phyloP scores from a whole-genome alignment of 306 rosid genomes.

The Crotalaria pallida region DNA sequence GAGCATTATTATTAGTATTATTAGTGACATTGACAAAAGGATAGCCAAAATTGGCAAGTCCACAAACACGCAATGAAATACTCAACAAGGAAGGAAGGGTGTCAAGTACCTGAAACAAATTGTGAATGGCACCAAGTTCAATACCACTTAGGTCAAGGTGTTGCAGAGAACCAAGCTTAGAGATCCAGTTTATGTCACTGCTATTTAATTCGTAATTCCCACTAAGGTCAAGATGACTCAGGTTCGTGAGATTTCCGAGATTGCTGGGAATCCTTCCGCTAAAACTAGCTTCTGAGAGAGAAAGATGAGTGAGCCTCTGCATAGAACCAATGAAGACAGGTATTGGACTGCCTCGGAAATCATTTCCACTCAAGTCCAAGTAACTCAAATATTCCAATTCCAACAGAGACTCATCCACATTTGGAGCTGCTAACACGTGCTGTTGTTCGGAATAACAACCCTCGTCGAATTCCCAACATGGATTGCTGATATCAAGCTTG shows the following conservation, averaged over 20 bases:
- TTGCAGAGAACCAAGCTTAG: not conserved
- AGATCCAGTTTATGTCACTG: not conserved
- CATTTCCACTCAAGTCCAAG: slow-evolving; percentile 12
- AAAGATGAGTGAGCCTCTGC: not conserved
- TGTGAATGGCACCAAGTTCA: not conserved
- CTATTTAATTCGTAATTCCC: too few relatives aligned
- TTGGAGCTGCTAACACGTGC: not conserved
- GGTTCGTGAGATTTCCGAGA: not conserved
- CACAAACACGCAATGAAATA: not conserved
- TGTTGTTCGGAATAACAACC: too few relatives aligned
- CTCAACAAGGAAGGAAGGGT: not conserved
- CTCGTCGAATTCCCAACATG: too few relatives aligned
- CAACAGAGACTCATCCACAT: not conserved
- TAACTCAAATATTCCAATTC: slow-evolving; percentile 12
- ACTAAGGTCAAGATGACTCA: not conserved
- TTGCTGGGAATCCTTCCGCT: too few relatives aligned
- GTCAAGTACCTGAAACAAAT: not conserved
- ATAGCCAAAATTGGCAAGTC: not conserved
- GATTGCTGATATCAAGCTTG: not conserved
- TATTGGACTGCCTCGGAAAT: not conserved
- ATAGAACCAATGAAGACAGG: slow-evolving; percentile 3
- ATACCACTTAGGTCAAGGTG: not conserved
- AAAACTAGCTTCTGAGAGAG: not conserved
- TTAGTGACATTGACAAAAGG: not conserved
- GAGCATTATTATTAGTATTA: too few relatives aligned